Base-by-base conservation (phyloP, 306 rosid genomes). In the Adenanthera pavonina region DNA sequence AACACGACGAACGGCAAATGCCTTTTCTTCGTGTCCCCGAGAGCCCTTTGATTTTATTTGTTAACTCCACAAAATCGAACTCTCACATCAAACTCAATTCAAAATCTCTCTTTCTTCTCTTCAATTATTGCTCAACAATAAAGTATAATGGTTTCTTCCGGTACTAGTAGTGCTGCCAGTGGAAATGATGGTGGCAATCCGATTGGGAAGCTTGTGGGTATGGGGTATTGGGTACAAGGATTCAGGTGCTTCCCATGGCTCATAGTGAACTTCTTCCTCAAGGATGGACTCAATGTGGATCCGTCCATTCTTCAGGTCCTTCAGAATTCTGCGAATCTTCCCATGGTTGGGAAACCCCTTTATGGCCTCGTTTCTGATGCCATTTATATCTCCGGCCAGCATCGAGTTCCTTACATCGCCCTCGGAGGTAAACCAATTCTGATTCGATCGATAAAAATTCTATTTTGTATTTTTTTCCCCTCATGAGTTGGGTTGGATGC, bases 201-300 rank as follows among this genome's bases (percentile, higher is more conserved):
- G 80, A 85, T 77, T 82, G 84, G 84, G 78, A 87, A 74, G 74
- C 69, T 93, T 41, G 77, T 95, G 84, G 99, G 97, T 6, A 51
- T 92, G 80, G 97, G 98, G 3, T 93, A 62, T 76, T 95, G 92
- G 94, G 96, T 92, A 8, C 99, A 95, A 78, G 99, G 99, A 36
- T 88, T 95, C 82, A 88, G 98, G 75, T 92, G 99, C 46, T 87
- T 93, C 47, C 94, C 98, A 75, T 93, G 98, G 99, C 86, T 95
- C 83, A 97, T 85, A 11, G 92, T 95, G 57, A 89, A 76, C 80
- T 95, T 93, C 85, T 95, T 88, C 83, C 97, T 95, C 59, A 95
- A 95, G 54, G 99, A 95, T 79, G 92, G 85, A 0, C 89, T 95
- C 70, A 86, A 80, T 52, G 96, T 92, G n/a, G 90, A 93, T 33